Percentiles rank a stretch among this genome's conserved stretches.
Conservation (phyloP, 1,284 basidiomycete species). For the Trametes pubescens region DNA sequence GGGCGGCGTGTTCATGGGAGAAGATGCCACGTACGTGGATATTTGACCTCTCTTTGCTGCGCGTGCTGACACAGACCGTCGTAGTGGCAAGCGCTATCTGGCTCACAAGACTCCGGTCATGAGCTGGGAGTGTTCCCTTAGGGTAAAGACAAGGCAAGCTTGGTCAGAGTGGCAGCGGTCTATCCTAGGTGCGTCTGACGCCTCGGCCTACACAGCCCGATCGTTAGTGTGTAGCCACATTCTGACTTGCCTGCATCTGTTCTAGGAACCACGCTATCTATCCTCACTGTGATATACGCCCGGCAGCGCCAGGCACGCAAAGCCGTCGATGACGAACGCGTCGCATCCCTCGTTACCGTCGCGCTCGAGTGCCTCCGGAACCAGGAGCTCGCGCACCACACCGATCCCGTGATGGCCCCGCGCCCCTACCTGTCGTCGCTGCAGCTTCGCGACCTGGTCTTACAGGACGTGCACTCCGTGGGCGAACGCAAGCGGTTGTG, state of each 20-base stretch:
- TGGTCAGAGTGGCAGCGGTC: slow-evolving; percentile 77
- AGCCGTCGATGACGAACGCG: slow-evolving; percentile 72
- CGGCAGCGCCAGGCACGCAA: slow-evolving; percentile 57
- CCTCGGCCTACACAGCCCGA: slow-evolving; percentile 16
- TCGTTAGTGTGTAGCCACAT: slow-evolving; percentile 17
- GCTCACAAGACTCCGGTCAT: slow-evolving; percentile 80
- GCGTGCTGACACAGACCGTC: slow-evolving; percentile 21
- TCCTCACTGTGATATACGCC: slow-evolving; percentile 37
- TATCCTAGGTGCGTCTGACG: slow-evolving; percentile 64
- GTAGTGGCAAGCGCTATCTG: slow-evolving; percentile 78
- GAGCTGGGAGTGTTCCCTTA: slow-evolving; percentile 74
- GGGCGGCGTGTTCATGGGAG: slow-evolving; percentile 80
- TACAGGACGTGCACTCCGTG: slow-evolving; percentile 85
- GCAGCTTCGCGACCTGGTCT: slow-evolving; percentile 90
- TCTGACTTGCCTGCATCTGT: slow-evolving; percentile 11
- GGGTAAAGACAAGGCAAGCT: slow-evolving; percentile 70
- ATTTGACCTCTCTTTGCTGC: not conserved
- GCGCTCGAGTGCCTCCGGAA: slow-evolving; percentile 85
- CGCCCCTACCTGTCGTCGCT: slow-evolving; percentile 87
- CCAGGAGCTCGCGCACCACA: slow-evolving; percentile 87
- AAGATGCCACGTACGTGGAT: slow-evolving; percentile 71
- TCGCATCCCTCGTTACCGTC: slow-evolving; percentile 81
- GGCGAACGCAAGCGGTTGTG: slow-evolving; percentile 78
- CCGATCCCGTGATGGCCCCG: slow-evolving; percentile 82
- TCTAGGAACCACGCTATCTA: slow-evolving; percentile 39